These are phyloP conservation scores for Filosporella fistucella DNA, from an alignment of 495 filamentous ascomycete species.

Conservation along the genomic window DNA sequence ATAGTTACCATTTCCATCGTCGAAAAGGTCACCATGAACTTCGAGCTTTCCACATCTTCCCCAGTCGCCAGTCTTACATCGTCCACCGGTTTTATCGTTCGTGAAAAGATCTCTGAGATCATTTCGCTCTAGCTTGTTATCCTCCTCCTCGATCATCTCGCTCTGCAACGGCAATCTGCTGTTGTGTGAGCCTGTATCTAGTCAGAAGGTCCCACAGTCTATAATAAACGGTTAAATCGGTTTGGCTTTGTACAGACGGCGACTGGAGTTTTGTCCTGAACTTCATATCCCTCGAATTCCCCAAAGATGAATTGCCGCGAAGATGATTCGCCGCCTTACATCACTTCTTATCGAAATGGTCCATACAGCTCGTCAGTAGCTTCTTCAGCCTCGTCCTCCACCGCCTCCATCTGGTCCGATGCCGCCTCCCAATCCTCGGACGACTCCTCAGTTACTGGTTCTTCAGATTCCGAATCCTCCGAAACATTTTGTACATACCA, in stretches of 20 bases:
- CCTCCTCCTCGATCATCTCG: slow-evolving; percentile 35
- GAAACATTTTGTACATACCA: slow-evolving; percentile 31
- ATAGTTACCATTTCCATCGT: slow-evolving; percentile 19
- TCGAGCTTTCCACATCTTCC: slow-evolving; percentile 39
- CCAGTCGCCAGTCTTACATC: slow-evolving; percentile 54
- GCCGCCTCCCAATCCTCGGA: slow-evolving; percentile 56
- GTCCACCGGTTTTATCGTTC: slow-evolving; percentile 51
- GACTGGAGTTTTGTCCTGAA: slow-evolving; percentile 42
- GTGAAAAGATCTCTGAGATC: slow-evolving; percentile 41
- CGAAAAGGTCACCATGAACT: slow-evolving; percentile 43
- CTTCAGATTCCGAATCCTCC: slow-evolving; percentile 36
- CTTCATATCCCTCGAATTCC: slow-evolving; percentile 15
- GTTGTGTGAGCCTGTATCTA: slow-evolving; percentile 24
- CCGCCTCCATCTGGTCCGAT: slow-evolving; percentile 76
- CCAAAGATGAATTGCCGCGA: slow-evolving; percentile 49
- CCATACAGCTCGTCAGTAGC: slow-evolving; percentile 66
- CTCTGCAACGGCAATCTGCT: slow-evolving; percentile 18
- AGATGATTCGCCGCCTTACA: slow-evolving; percentile 38
- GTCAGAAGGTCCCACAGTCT: slow-evolving; percentile 25
- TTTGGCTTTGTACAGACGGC: slow-evolving; percentile 47
- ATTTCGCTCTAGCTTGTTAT: slow-evolving; percentile 38
- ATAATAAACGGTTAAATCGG: slow-evolving; percentile 38
- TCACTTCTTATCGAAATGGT: slow-evolving; percentile 37
- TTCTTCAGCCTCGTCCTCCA: slow-evolving; percentile 69
- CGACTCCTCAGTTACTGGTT: slow-evolving; percentile 44